phyloP scores from a whole-genome alignment of 208 protist species.

The Balamuthia mandrillaris region DNA sequence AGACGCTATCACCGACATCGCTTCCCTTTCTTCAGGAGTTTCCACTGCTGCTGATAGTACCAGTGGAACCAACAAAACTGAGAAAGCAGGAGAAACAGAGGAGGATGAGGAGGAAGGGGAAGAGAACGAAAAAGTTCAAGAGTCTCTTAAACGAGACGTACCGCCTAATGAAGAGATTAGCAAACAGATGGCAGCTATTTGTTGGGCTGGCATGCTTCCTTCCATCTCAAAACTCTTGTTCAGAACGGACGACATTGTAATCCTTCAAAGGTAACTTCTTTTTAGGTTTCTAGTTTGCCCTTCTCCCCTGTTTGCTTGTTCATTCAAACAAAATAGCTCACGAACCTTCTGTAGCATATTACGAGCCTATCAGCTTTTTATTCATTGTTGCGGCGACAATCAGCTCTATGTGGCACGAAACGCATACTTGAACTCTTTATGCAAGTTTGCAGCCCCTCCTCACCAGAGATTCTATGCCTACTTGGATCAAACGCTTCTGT shows the following conservation, averaged over 20 bases:
- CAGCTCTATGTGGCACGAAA: conserved; percentile 42
- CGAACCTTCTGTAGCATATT: conserved; percentile 51
- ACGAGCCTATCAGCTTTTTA: conserved; percentile 56
- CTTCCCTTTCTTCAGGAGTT: too few species aligned
- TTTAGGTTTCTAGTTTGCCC: too few species aligned
- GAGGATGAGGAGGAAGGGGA: neutral
- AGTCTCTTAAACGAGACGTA: too few species aligned
- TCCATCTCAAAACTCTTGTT: conserved; percentile 45
- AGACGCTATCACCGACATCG: neutral
- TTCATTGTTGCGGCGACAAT: conserved; percentile 52
- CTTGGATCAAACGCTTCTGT: too few species aligned
- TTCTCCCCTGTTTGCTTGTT: too few species aligned
- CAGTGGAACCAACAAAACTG: too few species aligned
- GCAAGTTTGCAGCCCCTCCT: conserved; percentile 12
- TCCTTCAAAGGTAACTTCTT: too few species aligned
- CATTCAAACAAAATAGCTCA: too few species aligned
- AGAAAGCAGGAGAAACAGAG: neutral
- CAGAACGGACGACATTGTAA: conserved; percentile 44
- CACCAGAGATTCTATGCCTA: too few species aligned
- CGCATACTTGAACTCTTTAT: conserved; percentile 53
- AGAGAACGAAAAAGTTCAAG: neutral
- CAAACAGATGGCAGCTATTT: conserved; percentile 47
- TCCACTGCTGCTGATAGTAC: too few species aligned
- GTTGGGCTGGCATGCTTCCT: conserved; percentile 44
- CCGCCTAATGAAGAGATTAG: neutral